These are phyloP conservation scores for Lagenidium giganteum DNA, from an alignment of 352 stramenopile genomes.

Conservation along the genomic window DNA sequence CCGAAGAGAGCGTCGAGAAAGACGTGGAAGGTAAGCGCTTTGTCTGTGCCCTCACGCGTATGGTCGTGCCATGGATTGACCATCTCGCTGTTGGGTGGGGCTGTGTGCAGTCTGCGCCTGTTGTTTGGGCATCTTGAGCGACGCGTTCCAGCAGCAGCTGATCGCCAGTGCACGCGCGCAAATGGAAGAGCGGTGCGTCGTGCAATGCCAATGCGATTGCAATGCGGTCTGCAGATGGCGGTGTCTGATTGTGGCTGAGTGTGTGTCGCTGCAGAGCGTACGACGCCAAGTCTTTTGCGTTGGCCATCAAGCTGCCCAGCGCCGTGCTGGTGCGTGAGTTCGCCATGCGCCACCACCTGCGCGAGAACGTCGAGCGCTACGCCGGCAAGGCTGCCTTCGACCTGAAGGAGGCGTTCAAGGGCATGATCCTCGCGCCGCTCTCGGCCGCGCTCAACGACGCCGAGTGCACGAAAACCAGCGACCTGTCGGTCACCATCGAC, in stretches of 20 bases:
- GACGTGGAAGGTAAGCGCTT: background rate
- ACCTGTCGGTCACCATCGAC: slow-evolving; percentile 63
- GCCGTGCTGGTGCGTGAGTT: slow-evolving; percentile 75
- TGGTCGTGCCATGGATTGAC: slow-evolving; percentile 5
- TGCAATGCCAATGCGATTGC: slow-evolving; percentile 22
- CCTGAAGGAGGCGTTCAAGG: slow-evolving; percentile 80
- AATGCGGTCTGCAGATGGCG: background rate
- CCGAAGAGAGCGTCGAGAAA: background rate
- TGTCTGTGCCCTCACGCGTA: background rate
- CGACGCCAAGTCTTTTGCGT: slow-evolving; percentile 60
- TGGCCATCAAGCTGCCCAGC: slow-evolving; percentile 81
- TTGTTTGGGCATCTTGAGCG: slow-evolving; percentile 61
- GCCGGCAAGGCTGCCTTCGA: slow-evolving; percentile 35
- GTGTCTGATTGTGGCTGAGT: background rate
- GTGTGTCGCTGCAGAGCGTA: slow-evolving; percentile 28
- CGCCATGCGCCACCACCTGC: slow-evolving; percentile 59
- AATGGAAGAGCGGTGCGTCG: slow-evolving; percentile 32
- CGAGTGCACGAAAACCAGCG: slow-evolving; percentile 52
- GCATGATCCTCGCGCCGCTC: background rate
- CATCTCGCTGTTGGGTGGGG: background rate
- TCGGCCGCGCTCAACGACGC: slow-evolving; percentile 24
- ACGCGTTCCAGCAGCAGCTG: slow-evolving; percentile 33
- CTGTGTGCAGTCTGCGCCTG: slow-evolving; percentile 43
- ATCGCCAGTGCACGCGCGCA: no score
- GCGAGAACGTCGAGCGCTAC: slow-evolving; percentile 25